Base-by-base conservation (phyloP, 2,329 filamentous ascomycete species). In the Hypoxylon sp. region DNA sequence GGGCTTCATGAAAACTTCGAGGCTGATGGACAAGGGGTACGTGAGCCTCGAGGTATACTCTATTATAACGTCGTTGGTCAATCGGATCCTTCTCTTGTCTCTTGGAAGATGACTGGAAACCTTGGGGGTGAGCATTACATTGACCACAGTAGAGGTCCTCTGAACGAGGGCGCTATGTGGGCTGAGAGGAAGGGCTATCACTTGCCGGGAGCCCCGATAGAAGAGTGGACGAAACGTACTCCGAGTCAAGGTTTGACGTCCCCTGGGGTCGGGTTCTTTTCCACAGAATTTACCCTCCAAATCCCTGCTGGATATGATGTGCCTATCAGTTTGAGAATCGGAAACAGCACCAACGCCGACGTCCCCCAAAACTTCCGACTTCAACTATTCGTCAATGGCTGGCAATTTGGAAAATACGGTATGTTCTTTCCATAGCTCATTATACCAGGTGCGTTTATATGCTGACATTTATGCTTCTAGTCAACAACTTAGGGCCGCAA, bases 1-100 rank as follows among this genome's bases (percentile, higher is more conserved):
- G 21, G 35, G 7, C 13, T 38, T 26, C 35, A 38, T 27, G 13
- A 26, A 7, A 38, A 29, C 8, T 38, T 19, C 21, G 21, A 38
- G 23, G 23, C 15, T 9, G 35, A 19, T 27, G 9, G 20, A 8
- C 21, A 38, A 16, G 9, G 13, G 12, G 27, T 38, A 8, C 35
- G 21, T 12, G 35, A 38, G 15, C 23, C 35, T 7, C 13, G 13
- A 16, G 23, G 21, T 16, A 12, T 38, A 27, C 35, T 27, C 9
- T 17, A 19, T 6, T 40, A 40, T 29, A 19, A 19, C 8, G n/a
- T 29, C 4, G 9, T 17, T 12, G 23, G 23, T 6, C 23, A 29
- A 8, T 19, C 13, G n/a, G 31, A 34, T 19, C 7, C 31, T n/a
- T 19, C 16, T 16, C 4, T 16, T 4, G 3, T 34, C 6, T 34